phyloP scores from a whole-genome alignment of 2,329 filamentous ascomycete genomes.

The Nothophoma quercina region DNA sequence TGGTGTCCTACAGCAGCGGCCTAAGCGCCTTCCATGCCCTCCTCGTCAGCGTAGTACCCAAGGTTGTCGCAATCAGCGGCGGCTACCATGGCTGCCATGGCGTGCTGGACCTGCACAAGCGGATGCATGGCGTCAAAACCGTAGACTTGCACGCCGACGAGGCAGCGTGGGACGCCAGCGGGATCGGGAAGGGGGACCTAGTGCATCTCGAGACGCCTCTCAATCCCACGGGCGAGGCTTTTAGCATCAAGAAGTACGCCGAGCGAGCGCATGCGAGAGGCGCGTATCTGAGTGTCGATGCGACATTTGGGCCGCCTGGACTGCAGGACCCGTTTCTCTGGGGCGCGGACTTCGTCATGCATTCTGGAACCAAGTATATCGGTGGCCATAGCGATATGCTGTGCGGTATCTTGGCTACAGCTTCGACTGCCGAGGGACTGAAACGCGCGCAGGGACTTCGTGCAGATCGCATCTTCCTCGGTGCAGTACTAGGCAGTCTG shows the following conservation, averaged over 20 bases:
- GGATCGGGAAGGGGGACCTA: constrained; percentile 79
- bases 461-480: constrained; percentile 77
- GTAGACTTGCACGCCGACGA: constrained; percentile 67
- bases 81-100: constrained; percentile 96
- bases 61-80: constrained; percentile 78
- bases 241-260: constrained; percentile 75
- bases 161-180: constrained; percentile 66
- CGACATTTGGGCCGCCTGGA: constrained; percentile 91
- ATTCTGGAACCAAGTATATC: constrained; percentile 94
- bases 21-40: constrained; percentile 88
- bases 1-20: constrained; percentile 82
- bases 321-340: constrained; percentile 83
- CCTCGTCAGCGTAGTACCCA: constrained; percentile 83
- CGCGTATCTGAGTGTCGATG: constrained; percentile 82
- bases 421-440: constrained; percentile 44
- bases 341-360: constrained; percentile 88
- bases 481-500: constrained; percentile 84
- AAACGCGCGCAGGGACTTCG: constrained; percentile 60
- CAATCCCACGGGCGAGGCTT: constrained; percentile 87
- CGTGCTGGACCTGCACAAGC: constrained; percentile 75
- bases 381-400: constrained; percentile 95
- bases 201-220: constrained; percentile 93
- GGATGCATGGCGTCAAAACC: constrained; percentile 77
- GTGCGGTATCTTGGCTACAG: constrained; percentile 79
- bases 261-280: constrained; percentile 74